Conservation (phyloP, 768 basidiomycete genomes). For the Tremella fuciformis region DNA sequence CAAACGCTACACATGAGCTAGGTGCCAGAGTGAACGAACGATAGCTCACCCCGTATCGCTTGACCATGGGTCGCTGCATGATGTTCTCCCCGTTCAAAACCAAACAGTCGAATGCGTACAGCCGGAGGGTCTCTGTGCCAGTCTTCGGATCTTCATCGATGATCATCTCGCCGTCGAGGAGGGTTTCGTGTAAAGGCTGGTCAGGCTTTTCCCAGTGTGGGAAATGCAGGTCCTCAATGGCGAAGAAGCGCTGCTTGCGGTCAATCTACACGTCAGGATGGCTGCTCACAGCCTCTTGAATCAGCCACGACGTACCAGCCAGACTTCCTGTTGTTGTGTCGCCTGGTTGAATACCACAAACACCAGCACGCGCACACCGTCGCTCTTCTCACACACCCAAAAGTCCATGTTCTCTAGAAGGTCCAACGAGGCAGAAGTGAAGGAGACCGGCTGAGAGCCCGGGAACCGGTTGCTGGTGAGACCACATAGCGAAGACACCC, state of each 20-base stretch:
- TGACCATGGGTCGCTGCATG: slow-evolving; percentile 76
- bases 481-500: slow-evolving; percentile 36
- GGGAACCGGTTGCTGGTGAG: slow-evolving; percentile 61
- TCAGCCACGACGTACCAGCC: slow-evolving; percentile 61
- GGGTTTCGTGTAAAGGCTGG: slow-evolving; percentile 68
- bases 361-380: slow-evolving; percentile 86
- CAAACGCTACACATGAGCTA: slow-evolving; percentile 60
- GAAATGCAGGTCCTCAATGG: slow-evolving; percentile 74
- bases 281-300: neutral
- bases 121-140: slow-evolving; percentile 69
- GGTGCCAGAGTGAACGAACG: neutral
- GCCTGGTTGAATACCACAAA: slow-evolving; percentile 64
- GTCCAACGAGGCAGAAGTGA: slow-evolving; percentile 65
- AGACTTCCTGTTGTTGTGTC: slow-evolving; percentile 60
- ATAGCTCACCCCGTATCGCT: slow-evolving; percentile 78
- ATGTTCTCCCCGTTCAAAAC: slow-evolving; percentile 81
- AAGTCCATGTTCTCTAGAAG: slow-evolving; percentile 83
- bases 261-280: slow-evolving; percentile 70
- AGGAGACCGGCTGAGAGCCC: slow-evolving; percentile 93
- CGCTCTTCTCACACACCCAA: slow-evolving; percentile 99
- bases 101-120: slow-evolving; percentile 88
- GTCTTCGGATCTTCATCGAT: slow-evolving; percentile 78
- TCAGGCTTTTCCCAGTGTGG: slow-evolving; percentile 76
- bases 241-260: slow-evolving; percentile 82
- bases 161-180: slow-evolving; percentile 92